These are phyloP conservation scores for Prunus mongolica DNA, from an alignment of 306 rosid species.

Conservation along the genomic window DNA sequence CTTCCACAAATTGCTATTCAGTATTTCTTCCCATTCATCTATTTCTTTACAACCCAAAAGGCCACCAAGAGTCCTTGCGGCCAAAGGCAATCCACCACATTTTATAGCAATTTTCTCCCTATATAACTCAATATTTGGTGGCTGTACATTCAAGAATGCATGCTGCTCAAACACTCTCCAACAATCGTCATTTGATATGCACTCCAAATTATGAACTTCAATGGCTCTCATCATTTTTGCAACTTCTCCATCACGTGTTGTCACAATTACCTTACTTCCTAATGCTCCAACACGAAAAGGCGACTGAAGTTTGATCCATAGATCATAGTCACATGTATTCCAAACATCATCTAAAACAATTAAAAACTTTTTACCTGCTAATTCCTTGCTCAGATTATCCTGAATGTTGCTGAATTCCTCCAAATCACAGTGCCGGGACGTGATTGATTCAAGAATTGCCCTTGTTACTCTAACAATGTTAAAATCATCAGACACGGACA, in stretches of 20 bases:
- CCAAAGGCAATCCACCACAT: constrained; percentile 18
- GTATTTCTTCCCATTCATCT: not conserved
- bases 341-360: constrained; percentile 14
- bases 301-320: not conserved
- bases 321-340: not conserved
- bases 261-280: constrained; percentile 22
- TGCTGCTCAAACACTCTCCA: constrained; percentile 10
- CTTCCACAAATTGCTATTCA: not conserved
- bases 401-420: not conserved
- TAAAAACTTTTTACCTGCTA: not conserved
- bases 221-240: not conserved
- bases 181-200: constrained; percentile 1
- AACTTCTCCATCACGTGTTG: constrained; percentile 17
- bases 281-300: constrained; percentile 8
- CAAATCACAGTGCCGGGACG: not conserved
- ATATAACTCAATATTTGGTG: not conserved
- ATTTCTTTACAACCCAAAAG: not conserved
- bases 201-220: not conserved
- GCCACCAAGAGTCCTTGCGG: not conserved
- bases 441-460: not conserved
- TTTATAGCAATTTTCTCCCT: constrained; percentile 5
- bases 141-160: not conserved
- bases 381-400: not conserved
- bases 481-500: not conserved
- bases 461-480: not conserved